Base-by-base conservation (phyloP, 2,329 filamentous ascomycete genomes). In the Aspergillus sojae region DNA sequence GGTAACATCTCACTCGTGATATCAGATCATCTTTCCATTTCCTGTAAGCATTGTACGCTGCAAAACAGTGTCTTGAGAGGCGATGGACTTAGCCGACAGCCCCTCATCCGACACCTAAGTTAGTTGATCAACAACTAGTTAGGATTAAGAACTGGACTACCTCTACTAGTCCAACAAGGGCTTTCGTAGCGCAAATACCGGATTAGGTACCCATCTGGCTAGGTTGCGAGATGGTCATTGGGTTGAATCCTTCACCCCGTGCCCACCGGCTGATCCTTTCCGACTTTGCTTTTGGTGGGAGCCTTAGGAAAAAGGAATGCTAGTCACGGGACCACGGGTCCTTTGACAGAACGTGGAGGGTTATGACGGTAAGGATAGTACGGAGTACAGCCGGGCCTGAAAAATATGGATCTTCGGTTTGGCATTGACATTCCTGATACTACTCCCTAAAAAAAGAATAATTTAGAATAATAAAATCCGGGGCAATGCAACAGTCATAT, bases 121-220 rank as follows among this genome's bases (percentile, higher is more conserved):
- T 32, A 32, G 26, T 32, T 32, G 48, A 52, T 52, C 48, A 52
- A 52, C 48, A 52, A n/a, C 26, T 32, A 32, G 48, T 52, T 16
- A n/a, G 19, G 48, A 52, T 52, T 52, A 32, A 52, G 48, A 52
- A 52, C 32, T 52, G 26, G 48, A 52, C 28, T 32, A 52, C 48
- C 26, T 52, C 6, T 52, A 5, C 9, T 52, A 52, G 48, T 28
- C 26, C 14, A 50, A 30, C 23, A 50, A 50, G 26, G 46, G 46
- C 21, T 52, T 41, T 52, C 26, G 19, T 52, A 34, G 48, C 16
- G 16, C 28, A 19, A 52, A 32, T 52, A 32, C 48, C 48, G 28
- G 48, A 52, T 52, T 34, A 32, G 26, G 16, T 52, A 26, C 14
- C 45, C 12, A 50, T 28, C 23, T 28, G 21, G 23, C 26, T n/a